Conservation (phyloP, 202 grass and related monocot species). For the Tripidium arundinaceum region DNA sequence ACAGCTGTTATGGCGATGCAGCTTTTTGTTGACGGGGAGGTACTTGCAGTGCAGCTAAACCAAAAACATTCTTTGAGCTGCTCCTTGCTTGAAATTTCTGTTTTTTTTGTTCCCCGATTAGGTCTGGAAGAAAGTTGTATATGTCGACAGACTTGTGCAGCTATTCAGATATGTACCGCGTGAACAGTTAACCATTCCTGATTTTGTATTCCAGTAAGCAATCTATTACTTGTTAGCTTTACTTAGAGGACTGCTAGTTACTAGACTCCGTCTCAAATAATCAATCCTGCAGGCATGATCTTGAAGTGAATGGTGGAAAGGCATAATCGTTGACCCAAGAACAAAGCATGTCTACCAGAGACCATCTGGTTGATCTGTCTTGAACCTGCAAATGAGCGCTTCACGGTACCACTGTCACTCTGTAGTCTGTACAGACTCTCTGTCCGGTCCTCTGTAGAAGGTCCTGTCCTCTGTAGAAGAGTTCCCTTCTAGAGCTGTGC, state of each 20-base stretch:
- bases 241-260: too few species aligned
- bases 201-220: constrained; percentile 95
- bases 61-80: background rate
- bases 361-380: constrained; percentile 52
- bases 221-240: too few species aligned
- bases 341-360: constrained; percentile 93
- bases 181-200: constrained; percentile 89
- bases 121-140: constrained; percentile 95
- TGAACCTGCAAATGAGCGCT: background rate
- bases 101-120: constrained; percentile 4
- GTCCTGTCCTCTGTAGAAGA: constrained; percentile 9
- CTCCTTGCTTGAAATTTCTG: background rate
- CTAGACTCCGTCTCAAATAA: too few species aligned
- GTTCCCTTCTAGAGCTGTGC: constrained; percentile 25
- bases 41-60: constrained; percentile 25
- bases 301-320: constrained; percentile 96
- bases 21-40: constrained; percentile 89
- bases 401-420: background rate
- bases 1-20: constrained; percentile 80
- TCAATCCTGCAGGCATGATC: constrained; percentile 64
- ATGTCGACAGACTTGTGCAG: constrained; percentile 85
- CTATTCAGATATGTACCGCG: constrained; percentile 94
- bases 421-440: constrained; percentile 15
- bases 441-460: too few species aligned
- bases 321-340: constrained; percentile 88